Evolutionary conservation across 2,329 filamentous ascomycete species (phyloP), one percentile per base, ranked within the genome.

Genomic region (Cytospora mali): DNA sequence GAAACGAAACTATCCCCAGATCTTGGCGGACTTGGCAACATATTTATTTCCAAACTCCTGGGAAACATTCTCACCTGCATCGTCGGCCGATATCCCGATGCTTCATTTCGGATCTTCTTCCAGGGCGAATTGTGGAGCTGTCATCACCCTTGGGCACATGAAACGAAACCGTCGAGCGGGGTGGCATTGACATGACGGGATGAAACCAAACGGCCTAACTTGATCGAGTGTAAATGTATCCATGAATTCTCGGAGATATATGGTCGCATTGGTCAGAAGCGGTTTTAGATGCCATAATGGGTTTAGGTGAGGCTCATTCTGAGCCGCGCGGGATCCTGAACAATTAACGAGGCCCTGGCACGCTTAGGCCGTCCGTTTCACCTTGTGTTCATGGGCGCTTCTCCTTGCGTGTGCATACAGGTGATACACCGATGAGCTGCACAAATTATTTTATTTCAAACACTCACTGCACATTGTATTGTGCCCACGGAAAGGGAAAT

Each of bases 331-430:
- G n/a, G n/a, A 14, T 33, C 59, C 59, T 56, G 42, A n/a, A 23
- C 54, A 48, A 55, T 33, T 27, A 54, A 50, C 18, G 54, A 39
- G 42, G 28, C 16, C 54, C 52, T 52, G 23, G 48, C n/a, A n/a
- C n/a, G n/a, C n/a, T n/a, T n/a, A n/a, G n/a, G 48, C 31, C 28
- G 1, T 23, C n/a, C n/a, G 60, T 62, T 58, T 62, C 60, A 58
- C 57, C 33, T 62, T 62, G 55, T 48, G 53, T 46, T 53, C 25
- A 54, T 48, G 23, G 54, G 60, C 60, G 55, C 55, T 35, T 62
- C 53, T 56, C 35, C 54, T 50, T 55, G 4, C n/a, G 10, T n/a
- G 11, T 46, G 9, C 42, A 46, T 46, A n/a, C 42, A 46, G 16
- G n/a, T 42, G 16, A 6, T 6, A 18, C 16, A 9, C 18, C 5